A percentile compares a stretch with the other conserved stretches of the same genome.
phyloP scores from a whole-genome alignment of 73 alveolate species.

The Paramecium pentaurelia region DNA sequence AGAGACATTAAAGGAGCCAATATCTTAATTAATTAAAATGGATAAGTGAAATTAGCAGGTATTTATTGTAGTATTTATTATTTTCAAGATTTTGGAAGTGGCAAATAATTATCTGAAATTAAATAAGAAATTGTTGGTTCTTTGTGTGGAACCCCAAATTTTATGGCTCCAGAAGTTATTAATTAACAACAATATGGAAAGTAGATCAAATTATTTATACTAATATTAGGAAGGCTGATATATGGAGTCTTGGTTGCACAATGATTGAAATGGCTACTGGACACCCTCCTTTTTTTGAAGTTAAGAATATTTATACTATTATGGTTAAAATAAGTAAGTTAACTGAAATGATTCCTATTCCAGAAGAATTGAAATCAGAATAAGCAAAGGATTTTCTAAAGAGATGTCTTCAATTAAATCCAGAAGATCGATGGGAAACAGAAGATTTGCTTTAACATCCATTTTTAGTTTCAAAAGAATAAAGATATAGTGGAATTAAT shows the following conservation, averaged over 20 bases:
- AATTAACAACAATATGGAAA: constrained; percentile 48
- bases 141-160: constrained; percentile 74
- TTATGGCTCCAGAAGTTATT: constrained; percentile 83
- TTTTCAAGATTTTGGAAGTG: constrained; percentile 46
- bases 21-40: constrained; percentile 60
- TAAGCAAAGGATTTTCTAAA: constrained; percentile 68
- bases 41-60: constrained; percentile 57
- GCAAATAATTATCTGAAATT: constrained; percentile 16
- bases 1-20: constrained; percentile 94
- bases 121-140: constrained; percentile 33
- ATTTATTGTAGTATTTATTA: not conserved
- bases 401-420: constrained; percentile 71
- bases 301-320: constrained; percentile 54
- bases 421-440: constrained; percentile 71
- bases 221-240: constrained; percentile 72
- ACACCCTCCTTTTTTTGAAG: constrained; percentile 76
- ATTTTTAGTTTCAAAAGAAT: constrained; percentile 56
- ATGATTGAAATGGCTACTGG: constrained; percentile 87
- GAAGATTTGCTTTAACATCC: constrained; percentile 71
- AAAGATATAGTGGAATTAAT: constrained; percentile 15
- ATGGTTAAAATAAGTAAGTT: constrained; percentile 54
- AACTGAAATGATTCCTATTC: constrained; percentile 69
- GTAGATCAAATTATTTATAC: not conserved
- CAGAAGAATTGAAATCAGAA: constrained; percentile 66
- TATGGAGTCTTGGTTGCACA: constrained; percentile 92